Evolutionary conservation across 2,329 filamentous ascomycete species (phyloP), one percentile per base, ranked within the genome.

Genomic region (Calonectria naviculata): DNA sequence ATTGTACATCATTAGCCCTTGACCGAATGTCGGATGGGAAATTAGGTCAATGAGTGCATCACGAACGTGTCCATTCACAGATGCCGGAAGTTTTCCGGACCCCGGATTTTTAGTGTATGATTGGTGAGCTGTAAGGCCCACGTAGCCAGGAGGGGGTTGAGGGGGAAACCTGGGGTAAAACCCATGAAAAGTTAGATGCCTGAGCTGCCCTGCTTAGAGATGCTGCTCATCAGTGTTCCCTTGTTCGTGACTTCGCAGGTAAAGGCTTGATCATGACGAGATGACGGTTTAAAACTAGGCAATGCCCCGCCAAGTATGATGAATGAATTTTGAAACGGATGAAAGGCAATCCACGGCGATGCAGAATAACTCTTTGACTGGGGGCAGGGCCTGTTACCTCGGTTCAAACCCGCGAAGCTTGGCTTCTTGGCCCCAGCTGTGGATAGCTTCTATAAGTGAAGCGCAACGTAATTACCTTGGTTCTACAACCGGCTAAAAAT

Each of bases 1-100:
- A 63, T 78, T 73, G 72, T 76, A 78, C 75, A 67, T 78, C n/a
- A n/a, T n/a, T n/a, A n/a, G n/a, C n/a, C n/a, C n/a, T n/a, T 38
- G 24, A 58, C 71, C 71, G 71, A 72, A 64, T 28, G 26, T 46
- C 36, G 41, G 47, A 28, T 31, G 64, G 63, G 60, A 73, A 73
- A 26, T 4, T 9, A 38, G 21, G 21, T 38, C 34, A 21, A 38
- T 19, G 31, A 26, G 19, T 29, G 21, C 3, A 38, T 24, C 38
- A 12, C 12, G 31, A 12, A 15, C 34, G 36, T 70, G 61, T 65
- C 60, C 61, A 65, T 52, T 61, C 29, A 46, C 41, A 52, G 29
- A 42, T 65, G 49, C 63, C 64, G 47, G 62, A 31, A 36, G 38
- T 56, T 67, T 63, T 67, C 60, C 69, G 66, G 67, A 77, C 75